A percentile compares a stretch with the other conserved stretches of the same genome.
These are phyloP conservation scores for Mycena galericulata DNA, from an alignment of 768 basidiomycete species.

Conservation along the genomic window DNA sequence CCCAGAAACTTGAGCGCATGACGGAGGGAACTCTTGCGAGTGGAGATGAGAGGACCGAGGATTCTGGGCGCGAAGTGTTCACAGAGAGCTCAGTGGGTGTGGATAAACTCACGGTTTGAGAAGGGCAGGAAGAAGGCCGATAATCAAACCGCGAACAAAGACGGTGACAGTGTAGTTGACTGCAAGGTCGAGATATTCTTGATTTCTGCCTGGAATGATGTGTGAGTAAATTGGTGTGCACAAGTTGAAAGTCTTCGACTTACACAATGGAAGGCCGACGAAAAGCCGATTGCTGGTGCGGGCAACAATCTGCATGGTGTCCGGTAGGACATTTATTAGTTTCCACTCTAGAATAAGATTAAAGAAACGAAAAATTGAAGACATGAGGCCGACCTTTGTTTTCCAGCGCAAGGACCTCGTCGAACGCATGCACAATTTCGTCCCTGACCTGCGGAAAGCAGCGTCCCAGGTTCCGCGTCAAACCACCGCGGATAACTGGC, in stretches of 20 bases:
- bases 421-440: slow-evolving; percentile 44
- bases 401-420: slow-evolving; percentile 20
- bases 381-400: background rate
- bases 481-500: slow-evolving; percentile 14
- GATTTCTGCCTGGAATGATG: too few species aligned
- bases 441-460: slow-evolving; percentile 47
- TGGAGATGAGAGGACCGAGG: slow-evolving; percentile 17
- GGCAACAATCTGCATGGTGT: slow-evolving; percentile 35
- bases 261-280: slow-evolving; percentile 43
- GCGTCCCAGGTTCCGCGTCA: slow-evolving; percentile 39
- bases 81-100: background rate
- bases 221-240: too few species aligned
- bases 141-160: too few species aligned
- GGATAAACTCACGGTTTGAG: too few species aligned
- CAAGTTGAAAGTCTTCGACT: background rate
- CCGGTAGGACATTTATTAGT: slow-evolving; percentile 20
- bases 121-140: too few species aligned
- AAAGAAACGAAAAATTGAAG: background rate
- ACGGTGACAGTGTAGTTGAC: too few species aligned
- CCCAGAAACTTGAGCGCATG: background rate
- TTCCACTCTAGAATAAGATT: too few species aligned
- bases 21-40: background rate
- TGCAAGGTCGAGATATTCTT: slow-evolving; percentile 34
- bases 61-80: too few species aligned
- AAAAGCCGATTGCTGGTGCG: slow-evolving; percentile 42